Evolutionary conservation across 2,329 filamentous ascomycete genomes (phyloP), one percentile per base, ranked within the genome.

Genomic region (Macrophomina tecta): DNA sequence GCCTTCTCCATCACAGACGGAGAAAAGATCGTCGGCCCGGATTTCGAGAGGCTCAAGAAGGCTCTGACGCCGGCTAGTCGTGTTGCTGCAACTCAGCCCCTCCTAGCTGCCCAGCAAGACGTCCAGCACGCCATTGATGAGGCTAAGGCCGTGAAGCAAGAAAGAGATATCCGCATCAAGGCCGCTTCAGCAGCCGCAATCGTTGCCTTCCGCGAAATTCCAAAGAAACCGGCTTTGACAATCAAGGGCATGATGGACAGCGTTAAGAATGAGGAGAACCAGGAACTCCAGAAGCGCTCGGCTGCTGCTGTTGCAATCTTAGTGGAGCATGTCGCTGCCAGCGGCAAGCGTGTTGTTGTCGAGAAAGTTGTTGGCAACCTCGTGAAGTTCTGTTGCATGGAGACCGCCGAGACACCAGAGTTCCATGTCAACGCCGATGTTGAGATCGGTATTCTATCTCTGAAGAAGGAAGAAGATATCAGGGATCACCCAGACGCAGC

Each of bases 191-290:
- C 94, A 11, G 93, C 92, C 70, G 94, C 94, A 11, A 82, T 98
- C 66, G 91, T 99, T 58, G 91, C 93, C n/a, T 89, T 98, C 81
- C 88, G 89, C 67, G 86, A 91, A 36, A 85, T 97, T 9, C 94
- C 96, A 0, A 98, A 97, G 86, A 98, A 97, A 77, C 93, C 94
- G 9, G 93, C 92, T 69, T 87, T 90, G 18, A 88, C 97, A 12
- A 99, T 99, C 81, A 97, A 97, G 80, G 92, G 90, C 2, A 91
- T 99, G 79, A 99, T 99, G 95, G 95, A 99, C 77, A 98, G 94
- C 74, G 87, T 99, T 75, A 99, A 98, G 80, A 90, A 89, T 45
- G 96, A 99, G 76, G 95, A 97, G 73, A 98, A 96, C 73, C 80
- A 90, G 34, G 92, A 95, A 71, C 84, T 99, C 1, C 95, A 99